Base-by-base conservation (phyloP, 768 basidiomycete species). In the Calocybe cyanea region DNA sequence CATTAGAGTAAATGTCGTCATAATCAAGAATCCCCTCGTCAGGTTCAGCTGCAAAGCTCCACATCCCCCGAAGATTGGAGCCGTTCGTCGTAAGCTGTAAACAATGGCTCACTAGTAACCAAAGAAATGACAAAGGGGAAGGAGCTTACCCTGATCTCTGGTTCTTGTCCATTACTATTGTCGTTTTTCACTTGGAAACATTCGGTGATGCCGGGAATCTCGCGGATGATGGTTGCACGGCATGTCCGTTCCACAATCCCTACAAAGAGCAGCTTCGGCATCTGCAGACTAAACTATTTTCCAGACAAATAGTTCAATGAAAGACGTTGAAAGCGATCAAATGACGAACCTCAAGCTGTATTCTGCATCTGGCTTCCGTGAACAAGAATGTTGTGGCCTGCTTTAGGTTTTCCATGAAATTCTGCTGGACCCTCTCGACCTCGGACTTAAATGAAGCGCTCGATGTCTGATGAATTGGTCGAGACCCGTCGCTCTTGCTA, bases 181-280 rank as follows among this genome's bases (percentile, higher is more conserved):
- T 81, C 76, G 37, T 81, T 78, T 55, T 83, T 82, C 33, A 71
- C 69, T 54, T 81, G 80, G 75, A 94, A 91, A 66, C 92, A 95
- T 43, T 94, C 85, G 3, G 76, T 76, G 59, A 99, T 95, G 13
- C 85, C 84, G 4, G 86, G 80, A 43, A 98, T 91, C 64, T 97
- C 88, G 43, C 92, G 89, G 46, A 99, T 72, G 53, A 98, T 73
- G 2, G 92, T 87, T 42, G 80, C 80, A 36, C 83, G 74, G 64
- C 94, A 97, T 9, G 85, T 80, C 43, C 85, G 77, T 63, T 98
- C 96, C 46, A 98, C 77, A 50, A 99, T 82, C 38, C 93, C 95
- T 38, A 98, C 92, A 34, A 99, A 76, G 17, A 99, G 73, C 25
- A 99, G 75, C 65, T 98, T 98, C 9, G 93, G 93, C 62, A 92